These are phyloP conservation scores for Canavalia ensiformis DNA, from an alignment of 306 rosid species.

Conservation along the genomic window DNA sequence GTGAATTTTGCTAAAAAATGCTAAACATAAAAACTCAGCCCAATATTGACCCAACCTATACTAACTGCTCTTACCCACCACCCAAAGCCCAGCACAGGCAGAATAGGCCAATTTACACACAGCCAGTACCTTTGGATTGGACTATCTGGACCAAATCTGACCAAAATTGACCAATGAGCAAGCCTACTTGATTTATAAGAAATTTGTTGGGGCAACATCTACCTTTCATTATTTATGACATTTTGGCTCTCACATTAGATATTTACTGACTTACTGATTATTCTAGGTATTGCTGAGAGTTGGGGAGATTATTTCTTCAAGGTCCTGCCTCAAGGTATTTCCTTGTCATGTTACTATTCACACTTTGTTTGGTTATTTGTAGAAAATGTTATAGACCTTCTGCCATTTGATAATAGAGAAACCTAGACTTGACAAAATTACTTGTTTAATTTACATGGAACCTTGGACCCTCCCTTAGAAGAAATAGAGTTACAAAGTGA, in stretches of 20 bases:
- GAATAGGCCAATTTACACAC: too few species aligned
- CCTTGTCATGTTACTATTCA: slow-evolving; percentile 35
- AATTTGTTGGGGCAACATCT: slow-evolving; percentile 1
- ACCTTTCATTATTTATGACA: slow-evolving; percentile 4
- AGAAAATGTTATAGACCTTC: slow-evolving; percentile 4
- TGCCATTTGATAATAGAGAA: slow-evolving; percentile 15
- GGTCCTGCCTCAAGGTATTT: slow-evolving; percentile 89
- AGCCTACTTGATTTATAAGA: slow-evolving; percentile 14
- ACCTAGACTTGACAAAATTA: slow-evolving; percentile 25
- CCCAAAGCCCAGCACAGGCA: too few species aligned
- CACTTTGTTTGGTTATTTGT: slow-evolving; percentile 15
- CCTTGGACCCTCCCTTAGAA: slow-evolving; percentile 9
- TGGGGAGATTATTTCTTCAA: slow-evolving; percentile 89
- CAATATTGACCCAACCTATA: too few species aligned
- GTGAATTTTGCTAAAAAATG: too few species aligned
- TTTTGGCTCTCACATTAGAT: slow-evolving; percentile 26
- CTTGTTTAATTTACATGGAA: neutral
- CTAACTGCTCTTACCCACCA: too few species aligned
- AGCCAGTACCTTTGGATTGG: too few species aligned
- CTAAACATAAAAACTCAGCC: too few species aligned
- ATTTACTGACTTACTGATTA: slow-evolving; percentile 35
- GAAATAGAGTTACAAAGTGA: slow-evolving; percentile 20
- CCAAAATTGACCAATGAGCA: too few species aligned
- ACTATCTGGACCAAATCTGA: too few species aligned
- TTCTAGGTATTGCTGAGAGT: slow-evolving; percentile 83